Conservation (phyloP, 768 basidiomycete species). For the Dictyophora rubrovolvata region DNA sequence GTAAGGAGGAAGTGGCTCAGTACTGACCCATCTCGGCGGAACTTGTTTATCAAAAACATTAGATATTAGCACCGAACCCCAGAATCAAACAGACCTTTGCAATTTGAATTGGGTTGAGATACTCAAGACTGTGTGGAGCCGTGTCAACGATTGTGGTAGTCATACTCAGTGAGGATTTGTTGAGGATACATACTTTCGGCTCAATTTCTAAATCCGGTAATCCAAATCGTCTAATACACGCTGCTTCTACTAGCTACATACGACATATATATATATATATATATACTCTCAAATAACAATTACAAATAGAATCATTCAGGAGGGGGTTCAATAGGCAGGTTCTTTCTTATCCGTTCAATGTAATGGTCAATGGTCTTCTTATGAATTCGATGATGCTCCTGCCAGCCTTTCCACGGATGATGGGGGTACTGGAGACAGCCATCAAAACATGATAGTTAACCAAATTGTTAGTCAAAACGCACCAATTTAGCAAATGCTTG, state of each 20-base stretch:
- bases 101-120: conserved; percentile 46
- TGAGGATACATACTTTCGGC: no score
- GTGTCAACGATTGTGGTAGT: neutral
- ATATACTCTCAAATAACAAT: neutral
- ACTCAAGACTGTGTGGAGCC: conserved; percentile 25
- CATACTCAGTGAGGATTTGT: neutral
- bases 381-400: conserved; percentile 84
- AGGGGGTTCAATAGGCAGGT: conserved; percentile 39
- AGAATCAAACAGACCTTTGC: conserved; percentile 32
- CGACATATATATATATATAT: neutral
- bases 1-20: neutral
- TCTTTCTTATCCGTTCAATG: conserved; percentile 47
- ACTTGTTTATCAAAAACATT: conserved; percentile 25
- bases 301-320: neutral
- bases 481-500: conserved; percentile 70
- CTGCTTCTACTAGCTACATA: neutral
- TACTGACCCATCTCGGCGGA: conserved; percentile 48
- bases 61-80: neutral
- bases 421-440: conserved; percentile 53
- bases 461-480: conserved; percentile 15
- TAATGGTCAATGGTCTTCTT: conserved; percentile 80
- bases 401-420: conserved; percentile 93
- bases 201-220: no score
- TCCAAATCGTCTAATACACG: no score
- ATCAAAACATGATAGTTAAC: neutral